A percentile compares a stretch with the other conserved stretches of the same genome.
Conservation (phyloP, 768 basidiomycete species). For the Krasilnikovozyma curviuscula region DNA sequence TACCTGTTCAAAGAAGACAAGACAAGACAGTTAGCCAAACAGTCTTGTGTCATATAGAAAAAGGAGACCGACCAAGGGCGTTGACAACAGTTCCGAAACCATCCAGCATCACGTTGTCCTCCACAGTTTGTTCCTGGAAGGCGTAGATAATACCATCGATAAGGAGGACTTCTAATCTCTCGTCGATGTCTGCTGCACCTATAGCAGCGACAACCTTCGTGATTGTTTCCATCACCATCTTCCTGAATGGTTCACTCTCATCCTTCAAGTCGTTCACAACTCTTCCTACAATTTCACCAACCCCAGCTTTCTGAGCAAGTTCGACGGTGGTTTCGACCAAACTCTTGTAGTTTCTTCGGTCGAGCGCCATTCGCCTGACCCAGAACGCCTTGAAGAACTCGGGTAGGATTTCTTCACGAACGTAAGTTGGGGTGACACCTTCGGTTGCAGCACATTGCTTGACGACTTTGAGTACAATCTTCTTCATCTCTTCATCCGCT, state of each 20-base stretch:
- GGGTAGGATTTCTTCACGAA: conserved; percentile 91
- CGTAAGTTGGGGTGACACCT: conserved; percentile 86
- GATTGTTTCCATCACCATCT: conserved; percentile 99
- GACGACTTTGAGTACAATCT: conserved; percentile 96
- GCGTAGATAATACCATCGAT: conserved; percentile 98
- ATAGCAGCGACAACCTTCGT: conserved; percentile 84
- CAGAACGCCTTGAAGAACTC: conserved; percentile 99
- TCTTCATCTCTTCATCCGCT: conserved; percentile 99
- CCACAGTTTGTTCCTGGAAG: conserved; percentile 98
- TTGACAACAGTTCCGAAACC: conserved; percentile 96
- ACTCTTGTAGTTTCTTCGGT: conserved; percentile 85
- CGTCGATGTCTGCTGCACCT: conserved; percentile 94
- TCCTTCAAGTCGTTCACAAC: conserved; percentile 73
- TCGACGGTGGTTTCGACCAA: conserved; percentile 98
- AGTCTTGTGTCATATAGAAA: background rate
- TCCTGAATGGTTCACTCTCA: conserved; percentile 39
- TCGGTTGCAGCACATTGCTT: conserved; percentile 98
- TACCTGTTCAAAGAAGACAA: conserved; percentile 31
- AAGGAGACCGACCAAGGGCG: conserved; percentile 40
- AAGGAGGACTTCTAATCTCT: conserved; percentile 76
- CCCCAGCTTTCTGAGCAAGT: conserved; percentile 89
- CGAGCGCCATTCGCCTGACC: conserved; percentile 91
- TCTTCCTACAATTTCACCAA: conserved; percentile 81
- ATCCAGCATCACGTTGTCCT: conserved; percentile 97
- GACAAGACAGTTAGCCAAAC: background rate